phyloP scores from a whole-genome alignment of 2,329 filamentous ascomycete genomes.

The Fusarium tricinctum region DNA sequence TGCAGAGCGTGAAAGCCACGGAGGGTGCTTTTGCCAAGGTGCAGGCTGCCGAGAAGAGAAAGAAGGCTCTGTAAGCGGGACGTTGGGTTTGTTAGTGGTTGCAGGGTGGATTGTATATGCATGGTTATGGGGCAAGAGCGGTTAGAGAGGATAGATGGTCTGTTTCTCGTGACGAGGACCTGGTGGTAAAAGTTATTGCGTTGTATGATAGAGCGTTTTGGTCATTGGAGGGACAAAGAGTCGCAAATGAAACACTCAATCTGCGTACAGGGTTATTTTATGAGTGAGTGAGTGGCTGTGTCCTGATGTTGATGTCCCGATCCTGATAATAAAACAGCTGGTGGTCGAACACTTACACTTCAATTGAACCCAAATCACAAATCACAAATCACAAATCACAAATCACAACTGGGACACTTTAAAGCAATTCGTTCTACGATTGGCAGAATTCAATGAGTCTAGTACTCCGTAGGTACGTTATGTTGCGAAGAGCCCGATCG shows the following conservation, averaged over 20 bases:
- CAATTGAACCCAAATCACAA: too few relatives aligned
- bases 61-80: slow-evolving; percentile 44
- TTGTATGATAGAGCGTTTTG: not conserved
- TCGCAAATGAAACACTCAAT: not conserved
- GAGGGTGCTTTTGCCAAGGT: slow-evolving; percentile 49
- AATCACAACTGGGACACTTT: too few relatives aligned
- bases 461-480: too few relatives aligned
- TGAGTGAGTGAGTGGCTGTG: not conserved
- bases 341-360: too few relatives aligned
- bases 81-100: too few relatives aligned
- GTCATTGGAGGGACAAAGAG: not conserved
- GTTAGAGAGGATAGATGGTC: not conserved
- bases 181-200: not conserved
- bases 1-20: slow-evolving; percentile 48
- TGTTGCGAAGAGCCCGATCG: too few relatives aligned
- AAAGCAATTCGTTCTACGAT: too few relatives aligned
- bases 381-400: too few relatives aligned
- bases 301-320: not conserved
- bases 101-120: not conserved
- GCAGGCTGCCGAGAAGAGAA: slow-evolving; percentile 44
- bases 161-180: not conserved
- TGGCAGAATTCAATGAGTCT: too few relatives aligned
- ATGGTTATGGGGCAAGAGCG: not conserved
- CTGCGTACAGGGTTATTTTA: not conserved
- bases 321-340: too few relatives aligned